Evolutionary conservation across 768 basidiomycete genomes (phyloP), one percentile per base, ranked within the genome.

Genomic region (Rhizopogon vesiculosus): DNA sequence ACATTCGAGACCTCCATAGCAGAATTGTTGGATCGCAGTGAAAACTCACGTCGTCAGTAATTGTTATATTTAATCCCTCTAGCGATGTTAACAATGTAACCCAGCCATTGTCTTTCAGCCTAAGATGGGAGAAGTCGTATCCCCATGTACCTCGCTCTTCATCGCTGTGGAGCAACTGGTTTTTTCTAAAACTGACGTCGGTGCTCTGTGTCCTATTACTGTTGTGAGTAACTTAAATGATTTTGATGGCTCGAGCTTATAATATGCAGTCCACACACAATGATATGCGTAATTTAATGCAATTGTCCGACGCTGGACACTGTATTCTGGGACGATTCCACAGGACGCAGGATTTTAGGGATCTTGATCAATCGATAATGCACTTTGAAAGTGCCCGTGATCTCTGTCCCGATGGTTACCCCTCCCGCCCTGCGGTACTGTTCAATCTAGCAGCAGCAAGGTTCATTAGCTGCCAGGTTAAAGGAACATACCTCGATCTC

Each of bases 401-500:
- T 0, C 10, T 9, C 3, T 62, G 60, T 19, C 42, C 51, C 0
- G 1, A 3, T 0, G 39, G 12, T 9, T 7, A 54, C 19, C 22
- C 9, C 2, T 19, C 29, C 33, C 39, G 9, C 5, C 42, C 53
- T 3, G 51, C 42, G n/a, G 55, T n/a, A 0, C 19, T 59, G 1
- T 61, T 13, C 10, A 62, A 62, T 18, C 42, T 58, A 1, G 61
- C 53, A 2, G 35, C 3, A 5, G 51, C 51, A 16, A 1, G 33
- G 0, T 54, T 51, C 19, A 43, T 54, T 38, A 15, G 5, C 0
- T 56, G 18, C 18, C 55, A 46, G 22, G 9, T 35, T 5, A n/a
- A 35, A 0, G 22, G 12, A 3, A 10, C 3, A 1, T 19, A 3
- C 3, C 1, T 5, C 1, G 13, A 29, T 8, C 33, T 46, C 19